Evolutionary conservation across 225 moss, liverwort and hornwort genomes (phyloP), one percentile per base, ranked within the genome.

Genomic region (Takakia lepidozioides): DNA sequence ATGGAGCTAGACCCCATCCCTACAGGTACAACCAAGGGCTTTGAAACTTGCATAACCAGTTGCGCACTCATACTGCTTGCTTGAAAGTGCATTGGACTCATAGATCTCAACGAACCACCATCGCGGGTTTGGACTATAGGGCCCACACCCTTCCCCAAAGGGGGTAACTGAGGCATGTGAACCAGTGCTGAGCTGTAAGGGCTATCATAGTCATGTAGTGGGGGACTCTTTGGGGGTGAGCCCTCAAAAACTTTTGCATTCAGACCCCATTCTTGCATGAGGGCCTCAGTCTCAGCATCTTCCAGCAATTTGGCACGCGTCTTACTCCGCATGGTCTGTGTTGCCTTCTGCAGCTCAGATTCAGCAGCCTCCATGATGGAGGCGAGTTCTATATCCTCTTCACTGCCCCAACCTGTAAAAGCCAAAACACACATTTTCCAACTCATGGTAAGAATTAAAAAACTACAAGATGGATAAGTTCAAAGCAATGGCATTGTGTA

Each of bases 281-380:
- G 80, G 8, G 78, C 73, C 61, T 81, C 72, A 3, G 83, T 80
- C 48, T 87, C 87, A 55, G 80, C 91, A 56, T 91, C 80, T 58
- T 87, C 82, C 30, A 87, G 35, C 65, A 63, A 48, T 65, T 85
- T 83, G 7, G 75, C 82, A 35, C 90, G 66, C 8, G 78, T 77
- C 62, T 64, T 62, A 69, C 78, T 90, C 41, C 80, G 66, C 74
- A 80, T 66, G 1, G 71, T 64, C 57, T 81, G 76, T 30, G 84
- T 87, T 1, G 95, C 85, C 65, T 91, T 91, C 29, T 91, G 75
- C 17, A 98, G 71, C 71, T 98, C 91, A 26, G 75, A 79, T 54
- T 87, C 91, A 1, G 95, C 87, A 14, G 83, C 91, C 58, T 85
- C 90, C 66, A 98, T 60, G 58, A 87, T 85, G 19, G 80, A 84